Evolutionary conservation across 1,284 basidiomycete species (phyloP).

Genomic region (Rhodofomes roseus): DNA sequence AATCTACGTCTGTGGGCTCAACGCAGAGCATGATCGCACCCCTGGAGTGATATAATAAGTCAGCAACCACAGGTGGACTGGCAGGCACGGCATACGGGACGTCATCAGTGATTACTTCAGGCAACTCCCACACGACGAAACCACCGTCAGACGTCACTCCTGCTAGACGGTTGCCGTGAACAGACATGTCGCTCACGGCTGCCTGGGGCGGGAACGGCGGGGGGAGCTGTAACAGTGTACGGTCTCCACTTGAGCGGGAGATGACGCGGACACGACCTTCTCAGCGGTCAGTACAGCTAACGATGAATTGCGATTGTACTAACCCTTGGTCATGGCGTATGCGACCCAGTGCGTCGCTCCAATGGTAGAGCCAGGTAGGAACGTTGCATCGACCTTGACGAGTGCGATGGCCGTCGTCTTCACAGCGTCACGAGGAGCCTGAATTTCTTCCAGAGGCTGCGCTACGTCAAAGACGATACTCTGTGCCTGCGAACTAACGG

Average conservation of each 20-base stretch:
- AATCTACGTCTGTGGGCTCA: slow-evolving; percentile 53
- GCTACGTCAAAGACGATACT: slow-evolving; percentile 73
- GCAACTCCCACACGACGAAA: slow-evolving; percentile 82
- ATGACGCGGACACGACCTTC: slow-evolving; percentile 78
- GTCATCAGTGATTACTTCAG: slow-evolving; percentile 76
- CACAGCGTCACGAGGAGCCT: slow-evolving; percentile 65
- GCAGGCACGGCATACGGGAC: slow-evolving; percentile 54
- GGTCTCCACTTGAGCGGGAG: slow-evolving; percentile 79
- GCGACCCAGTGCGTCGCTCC: slow-evolving; percentile 86
- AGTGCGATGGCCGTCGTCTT: slow-evolving; percentile 82
- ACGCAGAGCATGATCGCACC: slow-evolving; percentile 70
- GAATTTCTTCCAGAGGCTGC: slow-evolving; percentile 64
- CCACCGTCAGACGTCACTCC: slow-evolving; percentile 83
- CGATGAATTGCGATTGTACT: slow-evolving; percentile 2
- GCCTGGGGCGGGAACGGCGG: slow-evolving; percentile 54
- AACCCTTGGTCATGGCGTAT: slow-evolving; percentile 85
- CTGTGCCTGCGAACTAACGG: slow-evolving; percentile 35
- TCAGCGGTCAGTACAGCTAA: background rate
- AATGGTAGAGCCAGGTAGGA: slow-evolving; percentile 79
- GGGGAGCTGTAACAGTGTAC: slow-evolving; percentile 75
- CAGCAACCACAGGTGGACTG: background rate
- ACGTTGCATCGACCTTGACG: slow-evolving; percentile 76
- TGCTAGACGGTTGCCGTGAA: slow-evolving; percentile 74
- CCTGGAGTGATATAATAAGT: slow-evolving; percentile 32
- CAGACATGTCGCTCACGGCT: slow-evolving; percentile 78